Percentiles rank a stretch among this genome's conserved stretches.
Evolutionary conservation across 768 basidiomycete species (phyloP).

Genomic region (Tylopilus subfusipes): DNA sequence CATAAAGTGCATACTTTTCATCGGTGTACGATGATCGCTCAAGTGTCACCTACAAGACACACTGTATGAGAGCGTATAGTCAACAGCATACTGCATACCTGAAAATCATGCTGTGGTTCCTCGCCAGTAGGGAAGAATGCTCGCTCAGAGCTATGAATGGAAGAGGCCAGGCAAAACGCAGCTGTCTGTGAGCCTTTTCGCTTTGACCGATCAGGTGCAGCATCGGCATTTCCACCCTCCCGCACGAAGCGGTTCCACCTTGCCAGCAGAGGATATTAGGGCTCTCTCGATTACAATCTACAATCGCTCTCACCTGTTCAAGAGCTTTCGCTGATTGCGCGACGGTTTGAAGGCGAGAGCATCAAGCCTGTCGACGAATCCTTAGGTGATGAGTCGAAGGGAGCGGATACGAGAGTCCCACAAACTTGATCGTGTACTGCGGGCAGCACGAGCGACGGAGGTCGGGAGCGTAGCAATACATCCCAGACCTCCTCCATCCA

Average conservation of each 20-base stretch:
- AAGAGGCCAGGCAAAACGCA: slow-evolving; percentile 41
- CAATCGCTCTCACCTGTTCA: slow-evolving; percentile 54
- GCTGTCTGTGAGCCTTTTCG: slow-evolving; percentile 7
- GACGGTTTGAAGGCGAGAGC: slow-evolving; percentile 63
- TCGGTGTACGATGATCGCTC: slow-evolving; percentile 72
- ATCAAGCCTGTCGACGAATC: slow-evolving; percentile 50
- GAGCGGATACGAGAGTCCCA: slow-evolving; percentile 10
- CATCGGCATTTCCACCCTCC: slow-evolving; percentile 37
- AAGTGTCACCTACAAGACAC: slow-evolving; percentile 53
- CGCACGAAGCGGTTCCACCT: slow-evolving; percentile 72
- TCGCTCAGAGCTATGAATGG: slow-evolving; percentile 57
- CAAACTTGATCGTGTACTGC: slow-evolving; percentile 88
- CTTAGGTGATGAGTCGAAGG: slow-evolving; percentile 17
- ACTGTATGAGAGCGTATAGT: not conserved
- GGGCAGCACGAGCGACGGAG: slow-evolving; percentile 83
- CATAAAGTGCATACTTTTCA: slow-evolving; percentile 79
- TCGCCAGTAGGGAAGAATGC: slow-evolving; percentile 28
- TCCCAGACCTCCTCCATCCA: slow-evolving; percentile 82
- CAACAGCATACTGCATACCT: slow-evolving; percentile 38
- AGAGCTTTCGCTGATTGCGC: slow-evolving; percentile 68
- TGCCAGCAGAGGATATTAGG: slow-evolving; percentile 20
- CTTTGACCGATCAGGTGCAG: slow-evolving; percentile 6
- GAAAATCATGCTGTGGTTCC: slow-evolving; percentile 50
- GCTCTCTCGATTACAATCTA: not conserved
- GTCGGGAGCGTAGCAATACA: slow-evolving; percentile 87